Evolutionary conservation across 495 filamentous ascomycete genomes (phyloP), one percentile per base, ranked within the genome.

Genomic region (Talaromyces proteolyticus): DNA sequence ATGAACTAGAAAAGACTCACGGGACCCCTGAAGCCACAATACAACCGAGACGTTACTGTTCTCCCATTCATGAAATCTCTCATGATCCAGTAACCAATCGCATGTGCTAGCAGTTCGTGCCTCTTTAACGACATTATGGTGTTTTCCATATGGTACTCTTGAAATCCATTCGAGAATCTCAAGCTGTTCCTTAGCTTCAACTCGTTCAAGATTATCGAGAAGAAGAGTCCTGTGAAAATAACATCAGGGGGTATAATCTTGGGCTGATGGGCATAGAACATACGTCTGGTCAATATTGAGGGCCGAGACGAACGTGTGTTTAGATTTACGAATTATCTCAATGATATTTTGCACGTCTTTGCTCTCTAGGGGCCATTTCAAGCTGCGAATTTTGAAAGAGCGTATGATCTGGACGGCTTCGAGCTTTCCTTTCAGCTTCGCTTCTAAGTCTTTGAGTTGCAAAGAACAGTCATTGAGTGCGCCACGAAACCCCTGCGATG

Each of bases 21-120:
- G 55, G n/a, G 44, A 49, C 2, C 60, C 60, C 23, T 63, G 55
- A n/a, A 63, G 55, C 55, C 60, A 60, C 18, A 63, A 51, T 8
- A 60, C 24, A 25, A 39, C 26, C 7, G 57, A 60, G 2, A 51
- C 49, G 10, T 29, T 53, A 3, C 20, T 40, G 14, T 42, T 41
- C 12, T 56, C 42, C 56, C 59, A 62, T 19, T 43, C 29, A 34
- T 19, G 2, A 20, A 57, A 62, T 3, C 41, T 44, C 20, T 57
- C 26, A 18, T 51, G 42, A 17, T 55, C 16, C 4, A 62, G 14
- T 20, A 62, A 25, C 53, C 56, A 62, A 6, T 53, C 47, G n/a
- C 59, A 52, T 8, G 59, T 62, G 8, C 44, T 47, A 5, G 50
- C 34, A 3, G 57, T 58, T 12, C 60, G 42, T 16, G 42, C 42